A percentile compares a stretch with the other conserved stretches of the same genome.
phyloP scores from a whole-genome alignment of 805 yeast species.

The Candida hispaniensis region DNA sequence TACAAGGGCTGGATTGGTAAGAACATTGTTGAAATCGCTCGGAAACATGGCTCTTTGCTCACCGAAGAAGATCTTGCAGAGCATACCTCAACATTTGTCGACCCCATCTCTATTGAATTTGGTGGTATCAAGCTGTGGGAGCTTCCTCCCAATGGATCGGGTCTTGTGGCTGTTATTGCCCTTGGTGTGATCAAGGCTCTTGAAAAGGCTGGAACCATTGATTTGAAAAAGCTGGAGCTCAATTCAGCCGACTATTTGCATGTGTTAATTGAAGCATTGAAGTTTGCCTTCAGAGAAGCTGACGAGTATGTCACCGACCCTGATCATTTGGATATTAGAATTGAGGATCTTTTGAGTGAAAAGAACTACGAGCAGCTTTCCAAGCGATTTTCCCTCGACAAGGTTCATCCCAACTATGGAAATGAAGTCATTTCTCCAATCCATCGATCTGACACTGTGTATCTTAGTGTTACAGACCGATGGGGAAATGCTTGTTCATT shows the following conservation, averaged over 20 bases:
- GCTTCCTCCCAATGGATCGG: constrained; percentile 79
- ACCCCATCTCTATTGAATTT: constrained; percentile 44
- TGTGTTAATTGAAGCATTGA: constrained; percentile 56
- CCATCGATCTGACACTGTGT: constrained; percentile 58
- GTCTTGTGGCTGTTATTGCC: constrained; percentile 62
- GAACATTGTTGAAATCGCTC: constrained; percentile 46
- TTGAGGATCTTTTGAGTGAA: constrained; percentile 37
- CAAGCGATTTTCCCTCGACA: constrained; percentile 34
- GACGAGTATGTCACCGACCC: constrained; percentile 65
- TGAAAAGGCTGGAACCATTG: constrained; percentile 34
- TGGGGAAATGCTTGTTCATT: constrained; percentile 76
- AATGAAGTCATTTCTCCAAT: constrained; percentile 43
- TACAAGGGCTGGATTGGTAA: constrained; percentile 64
- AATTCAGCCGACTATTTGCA: constrained; percentile 66
- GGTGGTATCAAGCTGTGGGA: constrained; percentile 55
- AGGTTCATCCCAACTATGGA: constrained; percentile 35
- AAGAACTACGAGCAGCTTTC: constrained; percentile 44
- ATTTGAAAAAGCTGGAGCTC: constrained; percentile 36
- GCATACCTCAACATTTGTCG: constrained; percentile 54
- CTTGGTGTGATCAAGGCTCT: constrained; percentile 54
- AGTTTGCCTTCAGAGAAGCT: constrained; percentile 62
- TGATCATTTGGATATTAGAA: constrained; percentile 28
- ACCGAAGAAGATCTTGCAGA: constrained; percentile 42
- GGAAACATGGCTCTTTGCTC: constrained; percentile 46
- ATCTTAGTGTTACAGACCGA: constrained; percentile 51